A percentile compares a stretch with the other conserved stretches of the same genome.
Conservation (phyloP, 345 rosid genomes). For the Luvunga scandens region DNA sequence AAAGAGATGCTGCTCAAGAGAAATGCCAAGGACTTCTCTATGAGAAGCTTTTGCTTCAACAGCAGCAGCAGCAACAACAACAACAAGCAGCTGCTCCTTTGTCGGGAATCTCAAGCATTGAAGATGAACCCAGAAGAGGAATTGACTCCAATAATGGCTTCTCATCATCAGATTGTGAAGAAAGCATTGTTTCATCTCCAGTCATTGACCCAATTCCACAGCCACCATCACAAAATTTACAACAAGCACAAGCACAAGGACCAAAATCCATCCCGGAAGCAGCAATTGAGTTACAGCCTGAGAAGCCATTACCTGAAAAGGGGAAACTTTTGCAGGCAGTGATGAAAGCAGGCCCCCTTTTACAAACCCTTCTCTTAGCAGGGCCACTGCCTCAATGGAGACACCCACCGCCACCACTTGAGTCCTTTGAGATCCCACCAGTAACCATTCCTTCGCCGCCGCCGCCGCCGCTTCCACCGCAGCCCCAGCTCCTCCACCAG, state of each 20-base stretch:
- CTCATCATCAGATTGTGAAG: conserved; percentile 88
- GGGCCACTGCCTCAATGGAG: conserved; percentile 98
- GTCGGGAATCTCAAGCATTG: conserved; percentile 87
- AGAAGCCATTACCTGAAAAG: conserved; percentile 86
- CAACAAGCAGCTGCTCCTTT: conserved; percentile 49
- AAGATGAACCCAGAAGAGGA: conserved; percentile 73
- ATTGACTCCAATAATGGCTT: conserved; percentile 71
- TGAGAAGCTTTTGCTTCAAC: conserved; percentile 53
- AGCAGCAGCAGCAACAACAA: conserved; percentile 27
- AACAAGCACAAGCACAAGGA: conserved; percentile 9
- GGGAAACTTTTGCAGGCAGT: conserved; percentile 97
- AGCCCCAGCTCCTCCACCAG: conserved; percentile 32
- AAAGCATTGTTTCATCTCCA: conserved; percentile 84
- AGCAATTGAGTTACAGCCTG: conserved; percentile 39
- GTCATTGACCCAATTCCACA: conserved; percentile 40
- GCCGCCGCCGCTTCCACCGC: conserved; percentile 37
- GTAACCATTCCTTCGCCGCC: conserved; percentile 72
- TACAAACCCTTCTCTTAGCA: conserved; percentile 87
- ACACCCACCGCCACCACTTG: conserved; percentile 93
- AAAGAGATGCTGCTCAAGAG: conserved; percentile 69
- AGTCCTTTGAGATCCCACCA: conserved; percentile 91
- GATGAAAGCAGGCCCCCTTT: conserved; percentile 92
- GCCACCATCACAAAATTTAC: conserved; percentile 2
- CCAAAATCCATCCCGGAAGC: conserved; percentile 27
- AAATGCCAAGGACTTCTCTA: conserved; percentile 55